These are phyloP conservation scores for Diplotaxis tenuifolia DNA, from an alignment of 345 rosid species.

Conservation along the genomic window DNA sequence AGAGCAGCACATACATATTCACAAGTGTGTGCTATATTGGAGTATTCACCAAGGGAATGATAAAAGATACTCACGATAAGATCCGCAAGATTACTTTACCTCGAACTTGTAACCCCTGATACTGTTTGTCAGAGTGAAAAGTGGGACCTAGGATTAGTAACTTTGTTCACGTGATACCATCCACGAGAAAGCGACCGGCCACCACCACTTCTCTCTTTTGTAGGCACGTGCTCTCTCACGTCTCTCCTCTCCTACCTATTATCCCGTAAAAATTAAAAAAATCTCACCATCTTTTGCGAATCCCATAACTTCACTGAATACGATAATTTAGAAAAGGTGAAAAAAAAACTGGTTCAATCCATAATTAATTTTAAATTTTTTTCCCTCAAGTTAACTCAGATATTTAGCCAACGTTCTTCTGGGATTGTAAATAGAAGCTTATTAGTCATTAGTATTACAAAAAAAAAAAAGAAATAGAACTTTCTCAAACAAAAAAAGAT, in stretches of 20 bases:
- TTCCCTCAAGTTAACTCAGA: not conserved
- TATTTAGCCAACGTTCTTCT: not conserved
- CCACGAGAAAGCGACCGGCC: not conserved
- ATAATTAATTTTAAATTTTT: not conserved
- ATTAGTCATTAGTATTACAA: too few relatives aligned
- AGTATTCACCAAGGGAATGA: not conserved
- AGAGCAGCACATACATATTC: not conserved
- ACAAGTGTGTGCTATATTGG: not conserved
- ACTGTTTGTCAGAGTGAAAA: not conserved
- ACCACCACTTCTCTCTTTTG: not conserved
- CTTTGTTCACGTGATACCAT: not conserved
- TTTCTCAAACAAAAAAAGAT: too few relatives aligned
- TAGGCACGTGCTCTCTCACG: not conserved
- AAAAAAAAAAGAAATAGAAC: too few relatives aligned
- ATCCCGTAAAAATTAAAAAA: not conserved
- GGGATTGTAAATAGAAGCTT: not conserved
- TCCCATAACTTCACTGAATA: not conserved
- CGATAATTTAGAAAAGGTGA: not conserved
- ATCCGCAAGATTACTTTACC: not conserved
- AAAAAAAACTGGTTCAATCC: not conserved
- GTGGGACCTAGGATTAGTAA: not conserved
- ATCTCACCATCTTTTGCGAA: not conserved
- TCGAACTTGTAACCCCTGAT: not conserved
- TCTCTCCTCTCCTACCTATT: not conserved
- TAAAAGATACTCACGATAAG: not conserved